Conservation (phyloP, 345 rosid species). For the Limnanthes douglasii region DNA sequence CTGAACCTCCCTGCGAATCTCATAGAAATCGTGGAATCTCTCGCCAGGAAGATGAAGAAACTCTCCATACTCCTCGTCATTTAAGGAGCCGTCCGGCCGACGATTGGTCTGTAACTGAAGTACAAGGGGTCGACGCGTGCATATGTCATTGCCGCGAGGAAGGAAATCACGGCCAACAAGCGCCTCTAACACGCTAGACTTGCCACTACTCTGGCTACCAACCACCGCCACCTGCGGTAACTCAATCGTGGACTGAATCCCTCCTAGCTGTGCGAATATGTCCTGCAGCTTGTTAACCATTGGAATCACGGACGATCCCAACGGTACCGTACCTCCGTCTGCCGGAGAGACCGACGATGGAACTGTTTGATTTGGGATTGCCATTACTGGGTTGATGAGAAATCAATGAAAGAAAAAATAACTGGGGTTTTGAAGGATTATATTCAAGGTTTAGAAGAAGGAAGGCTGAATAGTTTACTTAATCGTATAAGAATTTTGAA, state of each 20-base stretch:
- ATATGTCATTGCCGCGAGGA: slow-evolving; percentile 83
- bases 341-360: slow-evolving; percentile 5
- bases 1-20: slow-evolving; percentile 93
- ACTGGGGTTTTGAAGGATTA: background rate
- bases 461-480: background rate
- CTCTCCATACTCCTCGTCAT: slow-evolving; percentile 95
- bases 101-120: slow-evolving; percentile 88
- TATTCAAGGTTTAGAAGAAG: background rate
- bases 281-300: slow-evolving; percentile 90
- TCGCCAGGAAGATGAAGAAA: slow-evolving; percentile 70
- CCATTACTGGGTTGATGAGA: slow-evolving; percentile 12
- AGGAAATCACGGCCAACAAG: slow-evolving; percentile 96
- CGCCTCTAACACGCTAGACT: slow-evolving; percentile 94
- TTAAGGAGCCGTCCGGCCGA: slow-evolving; percentile 35
- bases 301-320: slow-evolving; percentile 89
- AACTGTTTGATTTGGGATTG: slow-evolving; percentile 4
- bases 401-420: background rate
- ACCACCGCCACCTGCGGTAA: slow-evolving; percentile 98
- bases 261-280: slow-evolving; percentile 89
- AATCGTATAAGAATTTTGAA: no score
- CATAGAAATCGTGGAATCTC: slow-evolving; percentile 75
- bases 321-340: slow-evolving; percentile 20
- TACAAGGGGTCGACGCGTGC: slow-evolving; percentile 94
- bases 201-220: slow-evolving; percentile 98
- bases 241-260: slow-evolving; percentile 78